Base-by-base conservation (phyloP, 23 red algal species). In the Gracilaria caudata region DNA sequence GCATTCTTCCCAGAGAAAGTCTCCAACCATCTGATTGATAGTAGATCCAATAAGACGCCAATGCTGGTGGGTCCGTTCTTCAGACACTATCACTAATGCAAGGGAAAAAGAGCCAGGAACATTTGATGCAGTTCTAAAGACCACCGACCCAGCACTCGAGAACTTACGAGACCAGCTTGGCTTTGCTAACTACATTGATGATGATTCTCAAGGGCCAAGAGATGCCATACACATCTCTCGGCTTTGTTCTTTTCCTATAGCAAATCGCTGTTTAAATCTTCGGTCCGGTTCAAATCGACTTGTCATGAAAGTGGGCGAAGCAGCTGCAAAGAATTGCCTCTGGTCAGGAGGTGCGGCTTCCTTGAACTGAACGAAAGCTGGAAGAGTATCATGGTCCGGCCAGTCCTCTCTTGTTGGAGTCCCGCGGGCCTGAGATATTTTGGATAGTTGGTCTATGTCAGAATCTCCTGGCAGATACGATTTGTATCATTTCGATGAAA, bases 41-140 rank as follows among this genome's bases (percentile, higher is more conserved):
- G 80, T 90, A 10, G 56, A 80, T 81, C 97, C 97, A 83, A 99
- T 99, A 28, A 99, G 90, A 57, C 97, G 90, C 97, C 97, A 99
- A 74, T 96, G 93, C 82, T 94, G 90, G 78, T 96, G n/a, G n/a
- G n/a, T n/a, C n/a, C n/a, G n/a, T n/a, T n/a, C n/a, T n/a, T n/a
- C n/a, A n/a, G n/a, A n/a, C n/a, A n/a, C n/a, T n/a, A n/a, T n/a
- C n/a, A n/a, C n/a, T n/a, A n/a, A n/a, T n/a, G n/a, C n/a, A n/a
- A n/a, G n/a, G n/a, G n/a, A n/a, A n/a, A n/a, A n/a, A n/a, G n/a
- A n/a, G n/a, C 34, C 43, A 0, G 29, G 24, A 13, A 57, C 51
- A 0, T 39, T 63, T 60, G 46, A 40, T 51, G 35, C 38, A 41
- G 51, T 41, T 58, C n/a, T 68, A 0, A 39, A 65, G 39, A 53